A percentile compares a stretch with the other conserved stretches of the same genome.
Evolutionary conservation across 2,329 filamentous ascomycete species (phyloP).

Genomic region (Exophiala sideris): DNA sequence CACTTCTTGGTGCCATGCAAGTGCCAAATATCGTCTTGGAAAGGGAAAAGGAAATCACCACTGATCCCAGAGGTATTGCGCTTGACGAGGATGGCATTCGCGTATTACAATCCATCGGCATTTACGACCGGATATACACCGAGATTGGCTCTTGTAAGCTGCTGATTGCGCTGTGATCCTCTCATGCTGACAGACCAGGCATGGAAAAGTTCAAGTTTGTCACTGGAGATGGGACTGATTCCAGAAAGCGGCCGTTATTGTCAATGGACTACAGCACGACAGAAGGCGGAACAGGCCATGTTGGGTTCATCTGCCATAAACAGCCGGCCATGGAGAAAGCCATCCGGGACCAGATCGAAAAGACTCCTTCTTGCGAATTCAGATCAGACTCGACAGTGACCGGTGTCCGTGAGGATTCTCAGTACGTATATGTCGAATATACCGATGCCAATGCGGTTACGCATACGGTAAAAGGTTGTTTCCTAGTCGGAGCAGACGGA

Average conservation of each 20-base stretch:
- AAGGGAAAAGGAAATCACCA: conserved; percentile 30
- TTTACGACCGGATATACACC: conserved; percentile 31
- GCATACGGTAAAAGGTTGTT: conserved; percentile 27
- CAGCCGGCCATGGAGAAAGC: conserved; percentile 32
- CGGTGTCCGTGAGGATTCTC: conserved; percentile 12
- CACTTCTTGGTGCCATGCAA: conserved; percentile 27
- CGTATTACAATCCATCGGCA: conserved; percentile 31
- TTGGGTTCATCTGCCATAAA: conserved; percentile 33
- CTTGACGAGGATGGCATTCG: conserved; percentile 36
- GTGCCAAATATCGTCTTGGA: conserved; percentile 32
- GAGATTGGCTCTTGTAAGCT: conserved; percentile 31
- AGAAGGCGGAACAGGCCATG: conserved; percentile 32
- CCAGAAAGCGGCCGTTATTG: conserved; percentile 23
- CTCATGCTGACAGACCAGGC: conserved; percentile 11
- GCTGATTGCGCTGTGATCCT: neutral
- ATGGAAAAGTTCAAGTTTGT: conserved; percentile 25
- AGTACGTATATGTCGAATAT: conserved; percentile 16
- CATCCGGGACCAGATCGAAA: conserved; percentile 21
- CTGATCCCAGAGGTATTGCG: conserved; percentile 34
- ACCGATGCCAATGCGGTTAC: conserved; percentile 21
- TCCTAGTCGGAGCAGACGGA: conserved; percentile 33
- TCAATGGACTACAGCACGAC: conserved; percentile 24
- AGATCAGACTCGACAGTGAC: conserved; percentile 18
- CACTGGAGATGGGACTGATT: conserved; percentile 15
- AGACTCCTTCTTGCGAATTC: conserved; percentile 14